Conservation (phyloP, 108 stramenopile species). For the Skeletonema potamos region DNA sequence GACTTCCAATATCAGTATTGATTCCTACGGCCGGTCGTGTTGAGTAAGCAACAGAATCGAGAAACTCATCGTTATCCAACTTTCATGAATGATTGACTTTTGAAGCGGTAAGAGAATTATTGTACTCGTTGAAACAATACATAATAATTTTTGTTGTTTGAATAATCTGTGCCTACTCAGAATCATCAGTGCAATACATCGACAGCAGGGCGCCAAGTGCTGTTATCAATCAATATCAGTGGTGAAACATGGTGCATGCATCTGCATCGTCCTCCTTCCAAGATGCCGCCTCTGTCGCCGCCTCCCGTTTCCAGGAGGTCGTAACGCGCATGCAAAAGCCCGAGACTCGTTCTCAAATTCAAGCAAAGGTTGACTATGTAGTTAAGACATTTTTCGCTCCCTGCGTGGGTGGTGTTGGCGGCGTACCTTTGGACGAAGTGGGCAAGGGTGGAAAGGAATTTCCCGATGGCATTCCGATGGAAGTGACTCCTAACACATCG, state of each 20-base stretch:
- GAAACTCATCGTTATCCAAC: not conserved
- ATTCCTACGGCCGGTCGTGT: too few species aligned
- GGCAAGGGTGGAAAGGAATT: not conserved
- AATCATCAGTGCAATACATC: too few species aligned
- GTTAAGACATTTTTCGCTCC: not conserved
- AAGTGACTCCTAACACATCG: not conserved
- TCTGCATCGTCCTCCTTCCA: not conserved
- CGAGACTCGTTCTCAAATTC: not conserved
- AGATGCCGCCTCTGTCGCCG: conserved; percentile 1
- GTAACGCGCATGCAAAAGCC: not conserved
- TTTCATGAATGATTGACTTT: not conserved
- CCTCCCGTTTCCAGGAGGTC: not conserved
- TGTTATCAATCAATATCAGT: too few species aligned
- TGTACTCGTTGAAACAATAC: too few species aligned
- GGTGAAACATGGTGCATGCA: not conserved
- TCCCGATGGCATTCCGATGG: not conserved
- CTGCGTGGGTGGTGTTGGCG: not conserved
- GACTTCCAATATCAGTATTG: too few species aligned
- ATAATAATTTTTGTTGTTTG: not conserved
- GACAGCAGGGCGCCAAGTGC: too few species aligned
- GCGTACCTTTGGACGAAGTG: not conserved
- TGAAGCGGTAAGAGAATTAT: too few species aligned
- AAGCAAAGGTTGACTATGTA: not conserved
- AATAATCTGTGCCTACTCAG: not conserved
- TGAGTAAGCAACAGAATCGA: too few species aligned